phyloP scores from a whole-genome alignment of 768 basidiomycete species.

The Termitomyces eurrhizus region DNA sequence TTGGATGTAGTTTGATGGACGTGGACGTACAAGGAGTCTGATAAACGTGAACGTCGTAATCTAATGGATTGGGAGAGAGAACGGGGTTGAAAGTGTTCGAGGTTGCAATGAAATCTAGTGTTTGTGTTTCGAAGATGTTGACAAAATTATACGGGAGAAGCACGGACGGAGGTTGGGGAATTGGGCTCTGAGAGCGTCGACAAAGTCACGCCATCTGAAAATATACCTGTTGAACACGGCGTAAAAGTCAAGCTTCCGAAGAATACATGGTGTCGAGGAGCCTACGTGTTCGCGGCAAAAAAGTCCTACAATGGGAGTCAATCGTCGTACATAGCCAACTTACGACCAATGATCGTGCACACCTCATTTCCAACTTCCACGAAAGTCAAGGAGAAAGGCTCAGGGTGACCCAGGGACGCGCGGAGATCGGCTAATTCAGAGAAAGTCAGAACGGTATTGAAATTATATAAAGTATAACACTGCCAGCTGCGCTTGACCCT shows the following conservation, averaged over 20 bases:
- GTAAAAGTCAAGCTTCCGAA: background rate
- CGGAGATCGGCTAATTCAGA: slow-evolving; percentile 46
- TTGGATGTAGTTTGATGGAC: background rate
- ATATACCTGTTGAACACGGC: slow-evolving; percentile 29
- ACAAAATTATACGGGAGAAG: background rate
- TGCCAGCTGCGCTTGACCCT: slow-evolving; percentile 35
- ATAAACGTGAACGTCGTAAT: slow-evolving; percentile 55
- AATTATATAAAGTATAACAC: background rate
- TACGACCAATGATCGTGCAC: background rate
- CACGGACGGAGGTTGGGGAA: slow-evolving; percentile 46
- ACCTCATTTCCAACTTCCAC: slow-evolving; percentile 63
- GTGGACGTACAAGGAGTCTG: slow-evolving; percentile 41
- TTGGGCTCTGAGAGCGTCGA: slow-evolving; percentile 32
- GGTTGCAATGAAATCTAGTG: slow-evolving; percentile 50
- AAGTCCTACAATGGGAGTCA: slow-evolving; percentile 14
- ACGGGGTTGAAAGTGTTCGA: slow-evolving; percentile 32
- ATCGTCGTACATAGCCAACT: background rate
- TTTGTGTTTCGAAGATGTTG: background rate
- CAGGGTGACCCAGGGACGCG: slow-evolving; percentile 51
- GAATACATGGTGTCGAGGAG: background rate
- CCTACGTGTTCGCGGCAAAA: slow-evolving; percentile 20
- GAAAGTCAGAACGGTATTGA: background rate
- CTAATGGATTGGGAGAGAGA: slow-evolving; percentile 38
- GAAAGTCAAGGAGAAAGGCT: slow-evolving; percentile 45
- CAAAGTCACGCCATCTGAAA: slow-evolving; percentile 46